A percentile compares a stretch with the other conserved stretches of the same genome.
Evolutionary conservation across 495 filamentous ascomycete species (phyloP).

Genomic region (Pyronema omphalodes): DNA sequence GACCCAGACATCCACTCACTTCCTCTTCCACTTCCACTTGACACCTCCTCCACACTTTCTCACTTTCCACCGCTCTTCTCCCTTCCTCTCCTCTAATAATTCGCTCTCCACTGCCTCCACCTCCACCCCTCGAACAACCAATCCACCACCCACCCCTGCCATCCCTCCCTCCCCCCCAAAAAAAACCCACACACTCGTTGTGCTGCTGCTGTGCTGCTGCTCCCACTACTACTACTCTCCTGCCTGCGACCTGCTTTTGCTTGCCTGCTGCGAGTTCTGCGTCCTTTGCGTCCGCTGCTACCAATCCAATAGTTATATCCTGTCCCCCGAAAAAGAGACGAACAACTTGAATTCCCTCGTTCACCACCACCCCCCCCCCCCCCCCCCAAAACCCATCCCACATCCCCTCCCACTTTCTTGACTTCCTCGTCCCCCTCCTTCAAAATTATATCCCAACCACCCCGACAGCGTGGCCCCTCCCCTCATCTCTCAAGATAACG

Average conservation of each 20-base stretch:
- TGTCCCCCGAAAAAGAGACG: neutral
- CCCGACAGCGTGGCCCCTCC: constrained; percentile 3
- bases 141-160: no score
- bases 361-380: neutral
- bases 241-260: neutral
- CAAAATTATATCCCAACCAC: constrained; percentile 3
- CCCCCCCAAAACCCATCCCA: neutral
- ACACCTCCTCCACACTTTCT: no score
- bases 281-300: no score
- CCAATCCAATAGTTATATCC: neutral
- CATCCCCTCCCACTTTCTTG: neutral
- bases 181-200: neutral
- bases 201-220: neutral
- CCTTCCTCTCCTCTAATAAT: no score
- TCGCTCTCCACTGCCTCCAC: no score
- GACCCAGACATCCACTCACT: no score
- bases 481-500: neutral
- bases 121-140: no score
- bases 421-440: neutral
- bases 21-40: no score
- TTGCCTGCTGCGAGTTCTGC: neutral
- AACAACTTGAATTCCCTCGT: neutral
- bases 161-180: no score
- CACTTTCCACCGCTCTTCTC: no score
- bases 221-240: neutral